Percentiles rank a stretch among this genome's conserved stretches.
These are phyloP conservation scores for Ilex asprella DNA, from an alignment of 257 asterid genomes.

Conservation along the genomic window DNA sequence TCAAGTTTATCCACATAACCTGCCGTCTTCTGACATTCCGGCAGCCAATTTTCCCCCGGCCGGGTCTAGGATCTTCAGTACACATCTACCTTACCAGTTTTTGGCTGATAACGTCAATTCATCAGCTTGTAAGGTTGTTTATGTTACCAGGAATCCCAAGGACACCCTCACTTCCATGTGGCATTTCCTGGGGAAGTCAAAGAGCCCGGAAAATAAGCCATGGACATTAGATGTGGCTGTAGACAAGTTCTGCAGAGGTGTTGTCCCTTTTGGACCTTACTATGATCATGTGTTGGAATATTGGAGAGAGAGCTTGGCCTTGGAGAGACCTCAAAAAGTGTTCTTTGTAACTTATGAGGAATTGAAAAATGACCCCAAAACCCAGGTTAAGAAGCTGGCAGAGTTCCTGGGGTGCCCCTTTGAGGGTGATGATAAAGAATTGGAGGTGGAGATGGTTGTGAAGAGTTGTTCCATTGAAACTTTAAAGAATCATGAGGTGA, in stretches of 20 bases:
- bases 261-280: slow-evolving; percentile 34
- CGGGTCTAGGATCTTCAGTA: slow-evolving; percentile 27
- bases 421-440: slow-evolving; percentile 12
- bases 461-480: slow-evolving; percentile 11
- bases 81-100: slow-evolving; percentile 40
- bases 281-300: slow-evolving; percentile 17
- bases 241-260: slow-evolving; percentile 40
- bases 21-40: too few relatives aligned
- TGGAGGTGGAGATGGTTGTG: slow-evolving; percentile 37
- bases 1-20: slow-evolving; percentile 15
- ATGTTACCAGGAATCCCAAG: background rate
- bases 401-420: slow-evolving; percentile 11
- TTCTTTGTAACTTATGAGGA: slow-evolving; percentile 40
- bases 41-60: background rate
- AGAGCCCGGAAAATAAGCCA: slow-evolving; percentile 20
- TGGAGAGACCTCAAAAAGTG: slow-evolving; percentile 26
- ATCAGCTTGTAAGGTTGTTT: slow-evolving; percentile 16
- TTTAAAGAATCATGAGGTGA: slow-evolving; percentile 23
- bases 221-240: slow-evolving; percentile 33
- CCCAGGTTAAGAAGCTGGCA: slow-evolving; percentile 18
- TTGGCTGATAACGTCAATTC: slow-evolving; percentile 15
- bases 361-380: slow-evolving; percentile 20
- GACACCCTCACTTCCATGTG: background rate
- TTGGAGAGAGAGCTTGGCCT: slow-evolving; percentile 21
- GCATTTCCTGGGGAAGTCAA: background rate